A percentile compares a stretch with the other conserved stretches of the same genome.
phyloP scores from a whole-genome alignment of 2,329 filamentous ascomycete genomes.

The Chaetomium globosum region DNA sequence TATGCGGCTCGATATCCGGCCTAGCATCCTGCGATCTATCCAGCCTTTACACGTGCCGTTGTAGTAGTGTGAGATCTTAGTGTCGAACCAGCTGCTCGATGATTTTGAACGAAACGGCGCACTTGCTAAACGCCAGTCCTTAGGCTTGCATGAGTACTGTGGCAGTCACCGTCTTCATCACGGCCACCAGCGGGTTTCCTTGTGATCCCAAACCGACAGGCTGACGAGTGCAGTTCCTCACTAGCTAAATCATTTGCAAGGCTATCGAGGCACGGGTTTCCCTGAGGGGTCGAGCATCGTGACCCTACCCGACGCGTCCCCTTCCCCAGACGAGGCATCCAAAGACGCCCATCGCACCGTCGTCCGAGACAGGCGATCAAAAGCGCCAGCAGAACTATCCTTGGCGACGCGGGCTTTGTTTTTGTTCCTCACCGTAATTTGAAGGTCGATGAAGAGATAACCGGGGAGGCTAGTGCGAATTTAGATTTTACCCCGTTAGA shows the following conservation, averaged over 20 bases:
- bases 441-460: neutral
- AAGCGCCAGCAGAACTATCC: neutral
- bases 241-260: neutral
- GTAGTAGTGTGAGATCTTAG: conserved; percentile 28
- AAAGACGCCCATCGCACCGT: neutral
- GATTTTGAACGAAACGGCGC: neutral
- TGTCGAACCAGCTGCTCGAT: conserved; percentile 1
- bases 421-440: conserved; percentile 20
- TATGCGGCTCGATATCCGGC: conserved; percentile 12
- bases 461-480: conserved; percentile 12
- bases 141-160: neutral
- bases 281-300: neutral
- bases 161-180: neutral
- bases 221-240: neutral
- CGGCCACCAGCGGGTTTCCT: neutral
- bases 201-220: neutral
- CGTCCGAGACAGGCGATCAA: neutral
- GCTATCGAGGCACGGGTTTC: no score
- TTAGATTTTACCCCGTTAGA: conserved; percentile 16
- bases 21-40: conserved; percentile 21
- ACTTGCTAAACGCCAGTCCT: neutral
- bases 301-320: neutral
- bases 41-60: conserved; percentile 22
- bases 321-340: neutral
- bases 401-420: conserved; percentile 9